These are phyloP conservation scores for Pleomassaria siparia DNA, from an alignment of 2,329 filamentous ascomycete genomes.

Conservation along the genomic window DNA sequence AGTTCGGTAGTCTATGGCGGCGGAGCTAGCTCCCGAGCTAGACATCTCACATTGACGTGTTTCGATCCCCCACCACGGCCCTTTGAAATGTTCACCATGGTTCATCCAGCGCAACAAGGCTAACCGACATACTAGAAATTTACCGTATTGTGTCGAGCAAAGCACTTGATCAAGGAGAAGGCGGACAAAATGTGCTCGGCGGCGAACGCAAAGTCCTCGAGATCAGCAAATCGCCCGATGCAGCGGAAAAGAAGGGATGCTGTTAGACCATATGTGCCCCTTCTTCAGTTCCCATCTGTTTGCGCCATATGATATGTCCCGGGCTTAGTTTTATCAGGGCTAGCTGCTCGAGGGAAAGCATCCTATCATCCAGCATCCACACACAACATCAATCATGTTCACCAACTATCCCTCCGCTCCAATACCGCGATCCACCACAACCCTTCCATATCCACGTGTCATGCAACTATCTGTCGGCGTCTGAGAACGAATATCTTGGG, in stretches of 20 bases:
- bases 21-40: background rate
- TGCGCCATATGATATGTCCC: slow-evolving; percentile 14
- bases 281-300: slow-evolving; percentile 16
- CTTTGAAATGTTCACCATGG: background rate
- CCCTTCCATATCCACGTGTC: slow-evolving; percentile 29
- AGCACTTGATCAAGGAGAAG: slow-evolving; percentile 87
- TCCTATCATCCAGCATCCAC: too few relatives aligned
- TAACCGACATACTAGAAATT: slow-evolving; percentile 68
- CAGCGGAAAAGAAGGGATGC: slow-evolving; percentile 77
- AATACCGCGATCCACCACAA: slow-evolving; percentile 10
- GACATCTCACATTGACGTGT: background rate
- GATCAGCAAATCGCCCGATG: slow-evolving; percentile 81
- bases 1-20: background rate
- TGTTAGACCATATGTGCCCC: slow-evolving; percentile 58
- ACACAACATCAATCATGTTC: slow-evolving; percentile 1
- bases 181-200: slow-evolving; percentile 75
- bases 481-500: slow-evolving; percentile 23
- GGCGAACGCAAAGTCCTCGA: slow-evolving; percentile 74
- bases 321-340: slow-evolving; percentile 7
- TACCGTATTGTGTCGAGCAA: slow-evolving; percentile 99
- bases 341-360: slow-evolving; percentile 16
- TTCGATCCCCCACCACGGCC: background rate
- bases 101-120: background rate
- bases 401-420: background rate
- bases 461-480: slow-evolving; percentile 40